Base-by-base conservation (phyloP, 2,329 filamentous ascomycete genomes). In the Pseudogymnoascus sp. region DNA sequence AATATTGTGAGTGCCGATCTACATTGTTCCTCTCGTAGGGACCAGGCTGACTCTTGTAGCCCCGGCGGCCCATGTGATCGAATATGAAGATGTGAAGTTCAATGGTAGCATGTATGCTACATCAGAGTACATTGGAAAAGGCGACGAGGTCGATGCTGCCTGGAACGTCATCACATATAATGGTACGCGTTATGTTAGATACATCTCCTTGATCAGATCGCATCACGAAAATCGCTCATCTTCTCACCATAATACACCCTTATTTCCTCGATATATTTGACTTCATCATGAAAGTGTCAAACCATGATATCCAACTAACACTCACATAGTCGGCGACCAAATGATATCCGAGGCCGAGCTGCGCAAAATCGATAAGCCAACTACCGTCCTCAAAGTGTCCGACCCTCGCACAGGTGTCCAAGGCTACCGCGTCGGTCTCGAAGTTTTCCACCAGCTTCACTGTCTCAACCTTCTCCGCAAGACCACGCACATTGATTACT, bases 261-360 rank as follows among this genome's bases (percentile, higher is more conserved):
- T n/a, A 5, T 1, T n/a, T 47, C 14, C 2, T 28, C 35, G 4
- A 67, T 20, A 68, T 66, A 22, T 66, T 47, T 12, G 37, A 62
- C 62, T 41, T 25, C 1, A 8, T 39, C 4, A 28, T 7, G 4
- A 47, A 53, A 62, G 22, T 3, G 14, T 37, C 12, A 14, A 18
- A 39, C 4, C 15, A 39, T 39, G 15, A 18, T 39, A 39, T 39
- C 38, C 15, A 18, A 50, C 43, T 65, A 50, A 62, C 20, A 50
- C 2, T 14, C 15, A 22, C 22, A 60, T 60, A 82, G 82, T 86
- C 25, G 82, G 82, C 37, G 82, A 86, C 68, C 81, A 82, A 66
- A 83, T 84, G 78, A 80, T 86, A 59, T 78, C 78, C 0, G 73
- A 76, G 20, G 73, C 77, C 5, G 82, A 85, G 66, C 77, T 84